phyloP scores from a whole-genome alignment of 352 stramenopile species.

The Phytophthora syringae region DNA sequence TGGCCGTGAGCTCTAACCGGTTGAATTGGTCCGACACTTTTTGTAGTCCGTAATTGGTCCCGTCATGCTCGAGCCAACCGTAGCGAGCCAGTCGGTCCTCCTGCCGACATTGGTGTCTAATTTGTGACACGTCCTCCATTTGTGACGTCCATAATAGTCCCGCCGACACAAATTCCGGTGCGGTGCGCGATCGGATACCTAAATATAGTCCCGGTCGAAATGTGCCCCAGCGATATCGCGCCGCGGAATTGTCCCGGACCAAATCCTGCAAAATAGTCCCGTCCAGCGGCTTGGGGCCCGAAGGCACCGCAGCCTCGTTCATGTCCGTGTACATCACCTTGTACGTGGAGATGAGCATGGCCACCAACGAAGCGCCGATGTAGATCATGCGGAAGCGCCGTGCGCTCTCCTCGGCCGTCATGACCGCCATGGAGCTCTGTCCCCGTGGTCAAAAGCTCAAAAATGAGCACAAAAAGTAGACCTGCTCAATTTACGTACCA shows the following conservation, averaged over 20 bases:
- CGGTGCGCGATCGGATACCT: conserved; percentile 73
- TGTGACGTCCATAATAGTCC: conserved; percentile 80
- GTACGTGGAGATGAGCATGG: conserved; percentile 38
- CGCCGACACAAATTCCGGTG: conserved; percentile 65
- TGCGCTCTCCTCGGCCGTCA: conserved; percentile 30
- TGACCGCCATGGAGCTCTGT: conserved; percentile 15
- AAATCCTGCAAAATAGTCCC: conserved; percentile 41
- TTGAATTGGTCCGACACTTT: conserved; percentile 82
- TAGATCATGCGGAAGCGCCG: conserved; percentile 35
- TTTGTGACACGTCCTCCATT: conserved; percentile 73
- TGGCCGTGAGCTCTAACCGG: conserved; percentile 62
- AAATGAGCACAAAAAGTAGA: not conserved
- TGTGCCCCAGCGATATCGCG: conserved; percentile 70
- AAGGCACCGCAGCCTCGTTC: conserved; percentile 8
- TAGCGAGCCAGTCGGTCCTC: conserved; percentile 83
- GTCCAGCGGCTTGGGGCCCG: conserved; percentile 30
- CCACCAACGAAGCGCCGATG: conserved; percentile 30
- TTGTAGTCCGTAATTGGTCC: conserved; percentile 61
- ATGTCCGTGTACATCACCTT: conserved; percentile 28
- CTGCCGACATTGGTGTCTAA: conserved; percentile 78
- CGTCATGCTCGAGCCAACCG: conserved; percentile 83
- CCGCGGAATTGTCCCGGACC: conserved; percentile 38
- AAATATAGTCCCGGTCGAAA: conserved; percentile 84
- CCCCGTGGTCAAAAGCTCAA: conserved; percentile 11
- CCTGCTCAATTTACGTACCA: not conserved